These are phyloP conservation scores for Amoebophrya sp. DNA, from an alignment of 169 alveolate genomes.

Conservation along the genomic window DNA sequence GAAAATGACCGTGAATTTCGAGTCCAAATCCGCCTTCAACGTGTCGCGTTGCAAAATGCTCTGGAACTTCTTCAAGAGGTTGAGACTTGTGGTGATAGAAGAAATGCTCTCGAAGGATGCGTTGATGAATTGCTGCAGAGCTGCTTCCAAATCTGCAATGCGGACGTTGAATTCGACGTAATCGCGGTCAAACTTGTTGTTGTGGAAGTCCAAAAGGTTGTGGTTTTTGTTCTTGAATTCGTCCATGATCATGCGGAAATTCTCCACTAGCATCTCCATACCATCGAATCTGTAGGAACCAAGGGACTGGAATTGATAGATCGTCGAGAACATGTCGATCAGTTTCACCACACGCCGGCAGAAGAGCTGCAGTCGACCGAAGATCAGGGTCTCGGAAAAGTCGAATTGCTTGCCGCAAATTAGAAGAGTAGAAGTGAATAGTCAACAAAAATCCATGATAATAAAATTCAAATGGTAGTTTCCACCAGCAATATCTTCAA, in stretches of 20 bases:
- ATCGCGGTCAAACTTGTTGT: slow-evolving; percentile 88
- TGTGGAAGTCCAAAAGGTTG: slow-evolving; percentile 78
- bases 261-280: background rate
- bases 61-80: slow-evolving; percentile 75
- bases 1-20: slow-evolving; percentile 73
- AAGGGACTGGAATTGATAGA: slow-evolving; percentile 76
- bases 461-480: too few species aligned
- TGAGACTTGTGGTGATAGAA: slow-evolving; percentile 72
- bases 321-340: slow-evolving; percentile 85
- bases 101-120: slow-evolving; percentile 63
- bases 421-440: slow-evolving; percentile 71
- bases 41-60: slow-evolving; percentile 75
- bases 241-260: slow-evolving; percentile 30
- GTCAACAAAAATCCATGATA: too few species aligned
- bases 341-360: slow-evolving; percentile 88
- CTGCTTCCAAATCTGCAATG: slow-evolving; percentile 63
- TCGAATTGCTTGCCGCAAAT: slow-evolving; percentile 91
- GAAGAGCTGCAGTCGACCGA: slow-evolving; percentile 89
- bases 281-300: background rate
- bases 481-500: too few species aligned
- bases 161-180: slow-evolving; percentile 89
- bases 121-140: slow-evolving; percentile 75
- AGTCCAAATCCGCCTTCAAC: slow-evolving; percentile 67
- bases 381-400: slow-evolving; percentile 87
- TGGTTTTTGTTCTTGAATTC: slow-evolving; percentile 72